Evolutionary conservation across 2,329 filamentous ascomycete species (phyloP), one percentile per base, ranked within the genome.

Genomic region (Myriosclerotinia curreyana): DNA sequence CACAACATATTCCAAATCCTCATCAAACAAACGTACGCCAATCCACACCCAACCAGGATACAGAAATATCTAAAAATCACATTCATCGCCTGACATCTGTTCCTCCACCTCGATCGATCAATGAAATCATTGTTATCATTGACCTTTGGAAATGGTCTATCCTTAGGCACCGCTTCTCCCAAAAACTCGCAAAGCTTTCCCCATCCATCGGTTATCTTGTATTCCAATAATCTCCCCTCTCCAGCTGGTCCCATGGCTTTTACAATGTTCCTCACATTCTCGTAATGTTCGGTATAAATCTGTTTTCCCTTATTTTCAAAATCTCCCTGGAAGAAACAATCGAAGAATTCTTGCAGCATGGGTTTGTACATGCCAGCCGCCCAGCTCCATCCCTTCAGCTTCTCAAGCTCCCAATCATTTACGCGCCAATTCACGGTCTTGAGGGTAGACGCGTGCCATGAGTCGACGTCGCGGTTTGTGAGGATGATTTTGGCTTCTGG

Each of bases 401-500:
- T 56, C 9, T 62, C 60, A 1, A 62, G 17, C 22, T 62, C 60
- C 60, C 60, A 62, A 25, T 62, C 60, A 5, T 56, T 55, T 8
- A 62, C 60, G 17, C 60, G 59, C 60, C 60, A 62, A 20, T 62
- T 62, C 11, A 62, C 60, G 1, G 60, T 62, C 31, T 62, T 62
- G 42, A 62, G 60, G 2, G 60, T 62, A 3, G 60, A 62, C 31
- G 60, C 60, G 28, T 69, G 54, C 67, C 68, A 70, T 12, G 61
- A 65, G 12, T 68, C 64, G 34, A 65, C 66, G 7, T 70, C 67
- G 14, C 67, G 66, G 14, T 49, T 66, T 4, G 62, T 69, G 11
- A 70, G 59, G 17, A 70, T 66, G 22, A 69, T 60, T 46, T 70
- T 68, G 5, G 67, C 68, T 38, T 67, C 63, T 1, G 67, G 68